Base-by-base conservation (phyloP, 129 eudicot genomes). In the Artemisia annua region DNA sequence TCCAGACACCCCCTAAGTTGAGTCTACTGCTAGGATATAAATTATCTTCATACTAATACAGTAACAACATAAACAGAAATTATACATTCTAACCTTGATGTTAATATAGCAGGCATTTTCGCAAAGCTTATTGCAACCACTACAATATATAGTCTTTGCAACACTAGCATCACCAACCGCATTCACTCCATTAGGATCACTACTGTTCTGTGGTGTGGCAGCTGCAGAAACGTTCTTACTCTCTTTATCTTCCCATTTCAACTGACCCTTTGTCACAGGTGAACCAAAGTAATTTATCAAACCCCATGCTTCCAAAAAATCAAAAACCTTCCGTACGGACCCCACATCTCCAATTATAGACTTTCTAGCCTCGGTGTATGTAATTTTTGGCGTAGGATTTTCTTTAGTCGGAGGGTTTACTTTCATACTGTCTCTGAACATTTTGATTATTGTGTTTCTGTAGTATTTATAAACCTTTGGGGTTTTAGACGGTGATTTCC, bases 291-390 rank as follows among this genome's bases (percentile, higher is more conserved):
- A 94, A 82, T 94, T 94, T 53, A 94, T 85, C 78, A 94, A 84
- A 75, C 98, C 97, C 98, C 98, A 94, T 44, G 91, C 60, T 67
- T 94, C 98, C 79, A 88, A 72, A 79, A 94, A 90, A 73, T 87
- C 97, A 26, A 88, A 90, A 48, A 94, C 94, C 74, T 89, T 78
- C 20, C 96, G 71, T 15, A 94, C 83, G 1, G 97, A 86, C 11
- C 96, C 97, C 52, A 88, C 97, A 52, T 94, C 99, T 7, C 99
- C 99, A 3, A 94, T 80, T 3, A 94, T 70, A 0, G 84, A 76
- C 78, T 80, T 86, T 15, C 99, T 80, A 26, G 81, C 85, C 64
- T 90, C 96, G 0, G 97, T 94, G 71, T 90, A 88, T 1, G 97
- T 90, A 16, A 94, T 80, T 79, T 88, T 94, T 3, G 83, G 78